phyloP scores from a whole-genome alignment of 1,139 yeast genomes.

The Geotrichum candidum region DNA sequence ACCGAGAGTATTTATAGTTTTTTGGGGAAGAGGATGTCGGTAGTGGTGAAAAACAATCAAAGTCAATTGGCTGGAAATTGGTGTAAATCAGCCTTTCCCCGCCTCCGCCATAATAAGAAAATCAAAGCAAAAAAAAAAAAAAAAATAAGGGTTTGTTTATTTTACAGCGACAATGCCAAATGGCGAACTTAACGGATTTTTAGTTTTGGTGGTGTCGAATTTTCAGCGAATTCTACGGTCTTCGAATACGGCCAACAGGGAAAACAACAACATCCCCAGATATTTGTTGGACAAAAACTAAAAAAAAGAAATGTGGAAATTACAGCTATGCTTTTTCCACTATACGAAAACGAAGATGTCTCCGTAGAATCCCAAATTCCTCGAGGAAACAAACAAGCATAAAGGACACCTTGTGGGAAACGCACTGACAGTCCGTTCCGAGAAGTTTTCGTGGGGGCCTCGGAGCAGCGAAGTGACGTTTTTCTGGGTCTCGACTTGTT shows the following conservation, averaged over 20 bases:
- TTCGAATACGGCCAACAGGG: not conserved
- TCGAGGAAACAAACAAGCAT: too few species aligned
- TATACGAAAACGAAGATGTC: not conserved
- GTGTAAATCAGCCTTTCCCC: not conserved
- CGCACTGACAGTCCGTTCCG: not conserved
- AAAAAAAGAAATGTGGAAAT: not conserved
- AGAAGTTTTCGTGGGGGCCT: not conserved
- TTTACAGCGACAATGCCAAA: not conserved
- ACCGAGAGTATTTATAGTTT: constrained; percentile 7
- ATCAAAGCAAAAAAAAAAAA: too few species aligned
- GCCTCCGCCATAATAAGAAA: not conserved
- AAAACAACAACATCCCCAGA: not conserved
- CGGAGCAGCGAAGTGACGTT: not conserved
- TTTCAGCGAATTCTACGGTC: too few species aligned
- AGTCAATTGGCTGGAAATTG: not conserved
- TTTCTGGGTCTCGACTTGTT: not conserved
- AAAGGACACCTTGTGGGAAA: too few species aligned
- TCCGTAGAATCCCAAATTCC: not conserved
- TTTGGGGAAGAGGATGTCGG: not conserved
- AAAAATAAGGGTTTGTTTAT: not conserved
- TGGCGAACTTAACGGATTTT: not conserved
- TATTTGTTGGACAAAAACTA: not conserved
- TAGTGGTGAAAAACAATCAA: not conserved
- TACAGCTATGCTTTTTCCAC: not conserved
- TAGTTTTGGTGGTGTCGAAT: too few species aligned